Percentiles rank a stretch among this genome's conserved stretches.
These are phyloP conservation scores for Quercus phellos DNA, from an alignment of 331 rosid genomes.

Conservation along the genomic window DNA sequence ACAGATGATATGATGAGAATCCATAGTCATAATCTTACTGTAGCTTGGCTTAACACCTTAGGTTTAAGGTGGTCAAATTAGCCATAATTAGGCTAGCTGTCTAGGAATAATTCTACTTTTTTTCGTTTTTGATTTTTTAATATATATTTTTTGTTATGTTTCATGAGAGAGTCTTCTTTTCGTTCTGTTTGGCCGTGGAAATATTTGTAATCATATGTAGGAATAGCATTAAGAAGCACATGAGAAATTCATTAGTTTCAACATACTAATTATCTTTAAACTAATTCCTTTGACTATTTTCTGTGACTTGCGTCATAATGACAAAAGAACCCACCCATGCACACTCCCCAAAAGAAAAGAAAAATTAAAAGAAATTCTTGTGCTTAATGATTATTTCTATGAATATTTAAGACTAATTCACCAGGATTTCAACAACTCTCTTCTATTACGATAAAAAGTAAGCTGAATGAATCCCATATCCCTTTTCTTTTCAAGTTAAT, in stretches of 20 bases:
- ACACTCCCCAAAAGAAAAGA: background rate
- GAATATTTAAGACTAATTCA: too few relatives aligned
- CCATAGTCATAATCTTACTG: constrained; percentile 11
- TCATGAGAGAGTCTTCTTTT: background rate
- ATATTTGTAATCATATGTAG: background rate
- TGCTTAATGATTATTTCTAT: background rate
- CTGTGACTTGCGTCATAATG: background rate
- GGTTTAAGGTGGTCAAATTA: constrained; percentile 47
- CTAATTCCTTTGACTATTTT: background rate
- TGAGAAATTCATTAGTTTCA: background rate
- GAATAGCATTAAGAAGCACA: background rate
- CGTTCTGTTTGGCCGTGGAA: background rate
- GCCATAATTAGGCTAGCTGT: constrained; percentile 50
- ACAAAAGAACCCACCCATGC: background rate
- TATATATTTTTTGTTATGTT: background rate
- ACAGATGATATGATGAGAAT: constrained; percentile 23
- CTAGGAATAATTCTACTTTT: constrained; percentile 25
- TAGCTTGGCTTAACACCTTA: constrained; percentile 16
- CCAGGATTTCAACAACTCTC: too few relatives aligned
- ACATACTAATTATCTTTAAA: background rate
- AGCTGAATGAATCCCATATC: too few relatives aligned
- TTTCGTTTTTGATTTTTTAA: background rate
- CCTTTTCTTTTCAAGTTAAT: too few relatives aligned
- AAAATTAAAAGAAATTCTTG: background rate
- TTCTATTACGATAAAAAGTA: too few relatives aligned